These are phyloP conservation scores for Leonotis leonurus DNA, from an alignment of 257 asterid genomes.

Conservation along the genomic window DNA sequence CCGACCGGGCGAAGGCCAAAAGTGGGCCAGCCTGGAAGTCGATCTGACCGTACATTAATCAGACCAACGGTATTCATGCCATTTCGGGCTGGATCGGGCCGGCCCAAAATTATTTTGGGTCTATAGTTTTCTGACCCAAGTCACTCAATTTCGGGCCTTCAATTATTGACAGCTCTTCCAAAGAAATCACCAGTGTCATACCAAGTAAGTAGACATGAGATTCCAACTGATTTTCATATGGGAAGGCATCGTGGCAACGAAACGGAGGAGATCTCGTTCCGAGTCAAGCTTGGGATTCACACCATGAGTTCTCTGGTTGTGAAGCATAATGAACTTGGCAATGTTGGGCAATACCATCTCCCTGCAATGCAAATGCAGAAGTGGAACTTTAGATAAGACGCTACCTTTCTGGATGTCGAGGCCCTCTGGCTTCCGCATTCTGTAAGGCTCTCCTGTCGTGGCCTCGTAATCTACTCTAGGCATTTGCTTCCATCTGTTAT, in stretches of 20 bases:
- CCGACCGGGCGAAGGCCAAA: too few relatives aligned
- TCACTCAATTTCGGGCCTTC: too few relatives aligned
- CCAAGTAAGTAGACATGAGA: constrained; percentile 61
- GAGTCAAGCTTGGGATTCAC: constrained; percentile 21
- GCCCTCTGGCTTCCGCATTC: constrained; percentile 69
- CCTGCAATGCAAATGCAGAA: constrained; percentile 81
- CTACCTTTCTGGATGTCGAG: constrained; percentile 93
- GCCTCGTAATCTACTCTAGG: constrained; percentile 83
- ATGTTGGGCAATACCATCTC: constrained; percentile 84
- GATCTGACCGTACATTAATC: too few relatives aligned
- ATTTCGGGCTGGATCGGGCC: too few relatives aligned
- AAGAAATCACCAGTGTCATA: constrained; percentile 7
- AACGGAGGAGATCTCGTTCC: constrained; percentile 55
- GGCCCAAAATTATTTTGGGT: too few relatives aligned
- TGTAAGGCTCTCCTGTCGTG: constrained; percentile 61
- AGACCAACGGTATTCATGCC: too few relatives aligned
- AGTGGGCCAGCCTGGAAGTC: too few relatives aligned
- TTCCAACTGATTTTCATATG: constrained; percentile 98
- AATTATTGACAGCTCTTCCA: too few relatives aligned
- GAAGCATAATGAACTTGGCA: constrained; percentile 52
- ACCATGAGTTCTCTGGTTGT: constrained; percentile 11
- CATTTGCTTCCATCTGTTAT: constrained; percentile 83
- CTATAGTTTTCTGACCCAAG: too few relatives aligned
- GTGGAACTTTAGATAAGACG: constrained; percentile 77
- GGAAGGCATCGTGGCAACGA: constrained; percentile 84